phyloP scores from a whole-genome alignment of 2,329 filamentous ascomycete genomes.

The Epichloe glyceriae region DNA sequence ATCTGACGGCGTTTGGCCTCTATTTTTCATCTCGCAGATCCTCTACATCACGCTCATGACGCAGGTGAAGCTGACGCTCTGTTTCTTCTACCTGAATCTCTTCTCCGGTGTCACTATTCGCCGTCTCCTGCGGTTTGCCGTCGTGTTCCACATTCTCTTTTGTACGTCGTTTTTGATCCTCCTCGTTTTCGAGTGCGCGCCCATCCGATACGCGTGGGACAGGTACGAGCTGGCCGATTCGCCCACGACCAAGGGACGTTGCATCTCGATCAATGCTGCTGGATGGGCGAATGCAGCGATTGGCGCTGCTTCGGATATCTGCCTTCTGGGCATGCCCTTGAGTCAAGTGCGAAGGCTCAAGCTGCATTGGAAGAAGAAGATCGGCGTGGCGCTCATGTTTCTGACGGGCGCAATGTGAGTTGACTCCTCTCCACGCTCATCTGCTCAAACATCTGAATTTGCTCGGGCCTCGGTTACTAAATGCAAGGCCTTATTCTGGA shows the following conservation, averaged over 20 bases:
- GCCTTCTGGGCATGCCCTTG: slow-evolving; percentile 33
- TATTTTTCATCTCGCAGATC: slow-evolving; percentile 23
- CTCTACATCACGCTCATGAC: slow-evolving; percentile 29
- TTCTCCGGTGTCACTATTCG: slow-evolving; percentile 26
- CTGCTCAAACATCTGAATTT: neutral
- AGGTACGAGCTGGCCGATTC: slow-evolving; percentile 21
- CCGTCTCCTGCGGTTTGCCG: slow-evolving; percentile 22
- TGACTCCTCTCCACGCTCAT: neutral
- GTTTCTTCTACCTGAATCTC: slow-evolving; percentile 37
- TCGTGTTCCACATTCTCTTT: neutral
- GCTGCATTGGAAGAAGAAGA: slow-evolving; percentile 29
- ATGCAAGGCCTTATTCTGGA: neutral
- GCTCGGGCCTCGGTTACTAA: too few species aligned
- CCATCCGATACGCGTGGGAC: slow-evolving; percentile 33
- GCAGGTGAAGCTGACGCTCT: slow-evolving; percentile 32
- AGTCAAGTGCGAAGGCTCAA: slow-evolving; percentile 24
- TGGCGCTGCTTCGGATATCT: slow-evolving; percentile 33
- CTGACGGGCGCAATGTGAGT: slow-evolving; percentile 24
- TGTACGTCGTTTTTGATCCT: neutral
- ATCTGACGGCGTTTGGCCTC: slow-evolving; percentile 26
- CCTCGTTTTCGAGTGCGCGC: slow-evolving; percentile 26
- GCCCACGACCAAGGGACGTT: slow-evolving; percentile 26
- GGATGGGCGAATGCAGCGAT: slow-evolving; percentile 33
- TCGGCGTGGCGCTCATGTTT: slow-evolving; percentile 31
- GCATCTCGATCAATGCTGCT: slow-evolving; percentile 31